These are phyloP conservation scores for Ailanthus altissimus DNA, from an alignment of 345 rosid genomes.

Conservation along the genomic window DNA sequence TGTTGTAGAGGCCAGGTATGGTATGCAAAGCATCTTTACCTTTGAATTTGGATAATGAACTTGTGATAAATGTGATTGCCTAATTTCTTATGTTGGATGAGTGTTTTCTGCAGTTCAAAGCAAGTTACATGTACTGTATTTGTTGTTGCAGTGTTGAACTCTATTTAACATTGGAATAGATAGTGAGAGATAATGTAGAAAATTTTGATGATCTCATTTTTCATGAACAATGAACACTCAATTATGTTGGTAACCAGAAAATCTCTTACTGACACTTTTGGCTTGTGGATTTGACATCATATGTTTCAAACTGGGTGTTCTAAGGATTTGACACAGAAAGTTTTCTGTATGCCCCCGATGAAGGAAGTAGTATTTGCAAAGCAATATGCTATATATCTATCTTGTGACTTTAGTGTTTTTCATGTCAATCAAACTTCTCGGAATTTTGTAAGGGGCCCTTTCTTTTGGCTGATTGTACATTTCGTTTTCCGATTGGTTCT, in stretches of 20 bases:
- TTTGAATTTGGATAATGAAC: neutral
- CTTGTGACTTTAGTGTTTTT: neutral
- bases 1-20: constrained; percentile 62
- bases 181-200: neutral
- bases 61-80: neutral
- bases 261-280: neutral
- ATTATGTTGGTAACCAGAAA: neutral
- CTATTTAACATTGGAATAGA: neutral
- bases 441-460: neutral
- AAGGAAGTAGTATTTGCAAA: neutral
- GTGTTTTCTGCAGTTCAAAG: neutral
- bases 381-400: neutral
- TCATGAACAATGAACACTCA: neutral
- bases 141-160: neutral
- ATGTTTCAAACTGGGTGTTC: neutral
- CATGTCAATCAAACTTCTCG: neutral
- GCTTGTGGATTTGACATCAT: constrained; percentile 4
- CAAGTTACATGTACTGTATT: neutral
- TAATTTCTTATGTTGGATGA: neutral
- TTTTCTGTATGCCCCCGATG: neutral
- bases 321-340: neutral
- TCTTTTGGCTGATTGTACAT: neutral
- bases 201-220: neutral
- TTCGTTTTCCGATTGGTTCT: constrained; percentile 10
- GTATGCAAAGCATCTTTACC: neutral